Evolutionary conservation across 139 green algal genomes (phyloP), one percentile per base, ranked within the genome.

Genomic region (Ostreobium quekettii): DNA sequence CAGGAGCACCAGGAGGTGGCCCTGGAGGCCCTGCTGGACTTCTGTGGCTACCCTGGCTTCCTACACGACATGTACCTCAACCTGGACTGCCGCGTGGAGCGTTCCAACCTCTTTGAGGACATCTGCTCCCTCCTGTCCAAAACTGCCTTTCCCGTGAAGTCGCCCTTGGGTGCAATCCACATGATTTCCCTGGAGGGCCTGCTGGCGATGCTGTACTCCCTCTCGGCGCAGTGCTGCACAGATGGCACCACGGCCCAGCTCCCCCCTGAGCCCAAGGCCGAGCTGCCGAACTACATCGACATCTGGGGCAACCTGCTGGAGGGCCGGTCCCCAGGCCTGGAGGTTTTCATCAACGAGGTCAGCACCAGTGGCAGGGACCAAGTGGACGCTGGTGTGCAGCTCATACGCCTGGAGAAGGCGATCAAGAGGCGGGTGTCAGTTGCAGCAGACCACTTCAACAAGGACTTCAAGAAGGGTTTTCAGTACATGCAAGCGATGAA

Each of bases 1-100:
- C 47, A 74, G 3, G 78, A 85, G 37, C 67, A 76, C 33, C 87
- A 96, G 79, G 87, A 95, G 66, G 87, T 84, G 11, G 93, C 93
- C 22, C 71, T 98, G 56, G 93, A 98, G 78, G 84, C 79, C 1
- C 56, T 98, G 19, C 79, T 97, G 28, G 93, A 98, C 75, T 85
- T 98, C 11, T 89, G 82, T 71, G 80, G 83, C 15, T 87, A 95
- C 67, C 84, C 88, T 6, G 73, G 72, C 33, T 98, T 98, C 72
- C 71, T 93, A 36, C 76, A 83, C 29, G 85, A 93, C 35, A 78
- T 87, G 5, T 98, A 90, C 71, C 76, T 88, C 49, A 97, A 97
- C 62, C 85, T 90, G 66, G 93, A 98, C 81, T 97, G 88, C 78
- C 75, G 79, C 53, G 47, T 88, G 2, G 78, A 79, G 32, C 76